Base-by-base conservation (phyloP, 2,329 filamentous ascomycete species). In the Chaetoscypha palmicola region DNA sequence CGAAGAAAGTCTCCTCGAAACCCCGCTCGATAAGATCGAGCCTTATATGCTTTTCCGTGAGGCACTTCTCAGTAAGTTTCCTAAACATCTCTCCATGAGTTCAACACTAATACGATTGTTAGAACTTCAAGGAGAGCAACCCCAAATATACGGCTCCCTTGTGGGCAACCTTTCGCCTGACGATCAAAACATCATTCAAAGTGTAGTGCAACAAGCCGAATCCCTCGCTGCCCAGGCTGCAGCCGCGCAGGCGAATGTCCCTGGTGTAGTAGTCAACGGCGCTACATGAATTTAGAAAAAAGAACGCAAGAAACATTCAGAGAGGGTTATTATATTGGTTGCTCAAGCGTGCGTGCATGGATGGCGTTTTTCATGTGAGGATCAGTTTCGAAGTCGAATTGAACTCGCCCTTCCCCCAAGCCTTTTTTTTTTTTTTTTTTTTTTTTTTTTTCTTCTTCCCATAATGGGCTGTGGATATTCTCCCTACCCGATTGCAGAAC, bases 1-100 rank as follows among this genome's bases (percentile, higher is more conserved):
- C 14, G 91, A 97, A 64, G 92, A 97, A 58, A 91, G 90, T 63
- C 72, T 97, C 40, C 77, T 98, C 2, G 92, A 98, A 66, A 94
- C 91, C 10, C 90, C 91, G 12, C 74, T 98, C 19, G 92, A 98
- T 66, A 92, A 92, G 68, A 76, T 98, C 50, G 92, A 98, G 67
- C 90, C 91, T 2, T 98, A 98, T 60, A 77, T 82, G 62, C 72
- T 95, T 50, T 96, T 98, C 76, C 84, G 88, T 63, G 73, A 77
- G 49, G 82, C 86, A 14, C 71, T 97, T 54, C 66, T 91, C 61
- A 84, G 90, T 95, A 79, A 66, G 86, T 48, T 36, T 4, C 38
- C 12, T 4, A 17, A 12, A 7, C 19, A n/a, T n/a, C 20, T 16
- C 2, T 8, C 5, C 3, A 12, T 33, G 4, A n/a, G 40, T 20